phyloP scores from a whole-genome alignment of 306 rosid genomes.

The Hylodesmum podocarpum region DNA sequence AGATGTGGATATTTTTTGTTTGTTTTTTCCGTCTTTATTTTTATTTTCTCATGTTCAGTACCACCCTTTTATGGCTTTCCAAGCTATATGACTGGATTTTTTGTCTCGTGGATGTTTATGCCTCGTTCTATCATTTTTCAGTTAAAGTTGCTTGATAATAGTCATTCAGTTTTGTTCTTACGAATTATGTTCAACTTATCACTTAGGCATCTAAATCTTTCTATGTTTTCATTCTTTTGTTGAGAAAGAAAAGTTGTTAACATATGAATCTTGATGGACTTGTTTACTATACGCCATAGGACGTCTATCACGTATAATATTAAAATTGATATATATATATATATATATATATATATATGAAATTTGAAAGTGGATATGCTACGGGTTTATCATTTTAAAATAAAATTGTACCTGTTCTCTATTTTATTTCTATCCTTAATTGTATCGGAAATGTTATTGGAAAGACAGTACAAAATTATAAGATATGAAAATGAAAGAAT shows the following conservation, averaged over 20 bases:
- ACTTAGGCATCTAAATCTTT: background rate
- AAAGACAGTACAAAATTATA: background rate
- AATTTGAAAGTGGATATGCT: background rate
- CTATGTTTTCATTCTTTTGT: background rate
- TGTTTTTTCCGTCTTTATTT: constrained; percentile 23
- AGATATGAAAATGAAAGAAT: background rate
- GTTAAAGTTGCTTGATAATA: constrained; percentile 32
- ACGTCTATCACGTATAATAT: background rate
- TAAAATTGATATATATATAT: too few species aligned
- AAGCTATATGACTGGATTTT: constrained; percentile 37
- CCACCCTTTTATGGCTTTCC: constrained; percentile 27
- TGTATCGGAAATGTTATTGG: background rate
- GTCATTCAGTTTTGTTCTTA: constrained; percentile 28
- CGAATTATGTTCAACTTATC: background rate
- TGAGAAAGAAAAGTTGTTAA: background rate
- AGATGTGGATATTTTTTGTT: constrained; percentile 51
- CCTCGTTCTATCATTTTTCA: constrained; percentile 19
- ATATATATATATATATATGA: too few species aligned
- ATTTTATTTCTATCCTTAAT: background rate
- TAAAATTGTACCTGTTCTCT: background rate
- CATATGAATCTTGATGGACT: background rate
- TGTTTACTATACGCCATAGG: background rate
- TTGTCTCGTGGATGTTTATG: constrained; percentile 46
- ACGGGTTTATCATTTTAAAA: background rate
- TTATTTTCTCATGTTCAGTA: constrained; percentile 3